Percentiles rank a stretch among this genome's conserved stretches.
phyloP scores from a whole-genome alignment of 1,139 yeast species.

The Yamadazyma oceani region DNA sequence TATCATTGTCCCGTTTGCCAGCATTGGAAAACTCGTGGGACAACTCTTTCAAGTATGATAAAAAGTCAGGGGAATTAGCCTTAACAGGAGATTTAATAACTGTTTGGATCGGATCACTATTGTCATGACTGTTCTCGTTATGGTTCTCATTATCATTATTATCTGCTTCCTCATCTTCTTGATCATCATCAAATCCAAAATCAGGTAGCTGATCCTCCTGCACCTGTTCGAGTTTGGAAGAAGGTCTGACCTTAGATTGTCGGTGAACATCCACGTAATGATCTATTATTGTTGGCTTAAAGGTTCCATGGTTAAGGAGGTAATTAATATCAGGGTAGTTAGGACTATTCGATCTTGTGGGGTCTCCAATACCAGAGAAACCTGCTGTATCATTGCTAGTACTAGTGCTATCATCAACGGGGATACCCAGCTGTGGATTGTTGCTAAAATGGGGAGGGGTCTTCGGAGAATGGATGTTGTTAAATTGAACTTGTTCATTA shows the following conservation, averaged over 20 bases:
- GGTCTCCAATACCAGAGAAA: too few species aligned
- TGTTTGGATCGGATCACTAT: too few species aligned
- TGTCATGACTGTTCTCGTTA: too few species aligned
- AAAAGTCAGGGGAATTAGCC: not conserved
- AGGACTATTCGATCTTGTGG: constrained; percentile 2
- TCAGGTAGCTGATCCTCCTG: not conserved
- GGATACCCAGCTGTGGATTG: too few species aligned
- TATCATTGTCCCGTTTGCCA: not conserved
- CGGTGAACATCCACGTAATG: not conserved
- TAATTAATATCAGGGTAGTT: constrained; percentile 11
- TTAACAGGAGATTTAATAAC: constrained; percentile 4
- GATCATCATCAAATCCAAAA: not conserved
- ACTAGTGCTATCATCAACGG: not conserved
- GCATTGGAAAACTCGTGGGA: not conserved
- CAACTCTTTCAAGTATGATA: not conserved
- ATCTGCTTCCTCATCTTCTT: not conserved
- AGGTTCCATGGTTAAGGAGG: constrained; percentile 8
- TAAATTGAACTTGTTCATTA: too few species aligned
- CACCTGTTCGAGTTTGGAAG: not conserved
- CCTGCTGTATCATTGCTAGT: too few species aligned
- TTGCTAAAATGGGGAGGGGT: not conserved
- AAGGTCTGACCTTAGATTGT: not conserved
- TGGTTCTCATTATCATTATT: not conserved
- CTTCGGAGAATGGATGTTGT: constrained; percentile 4
- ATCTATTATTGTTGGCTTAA: not conserved